Evolutionary conservation across 2,329 filamentous ascomycete species (phyloP).

Genomic region (Chrysoporthe puriensis): DNA sequence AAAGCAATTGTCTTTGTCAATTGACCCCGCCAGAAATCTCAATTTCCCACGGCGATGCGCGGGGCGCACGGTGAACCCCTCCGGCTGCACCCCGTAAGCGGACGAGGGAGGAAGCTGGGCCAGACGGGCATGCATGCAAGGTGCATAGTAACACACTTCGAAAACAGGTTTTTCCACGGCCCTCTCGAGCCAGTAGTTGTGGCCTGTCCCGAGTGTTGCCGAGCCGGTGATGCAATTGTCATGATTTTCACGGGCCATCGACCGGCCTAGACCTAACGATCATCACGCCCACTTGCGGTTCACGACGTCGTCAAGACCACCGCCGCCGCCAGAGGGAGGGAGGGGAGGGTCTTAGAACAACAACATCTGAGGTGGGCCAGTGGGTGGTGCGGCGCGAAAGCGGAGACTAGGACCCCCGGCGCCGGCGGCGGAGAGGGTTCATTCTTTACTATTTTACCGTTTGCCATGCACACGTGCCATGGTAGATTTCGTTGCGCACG

Average conservation of each 20-base stretch:
- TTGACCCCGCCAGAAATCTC: background rate
- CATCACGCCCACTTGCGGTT: conserved; percentile 4
- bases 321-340: background rate
- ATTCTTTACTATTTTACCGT: too few species aligned
- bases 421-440: background rate
- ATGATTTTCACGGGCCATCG: background rate
- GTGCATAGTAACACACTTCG: conserved; percentile 35
- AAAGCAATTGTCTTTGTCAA: background rate
- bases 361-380: too few species aligned
- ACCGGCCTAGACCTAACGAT: conserved; percentile 17
- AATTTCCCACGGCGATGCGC: background rate
- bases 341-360: too few species aligned
- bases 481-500: background rate
- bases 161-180: conserved; percentile 36
- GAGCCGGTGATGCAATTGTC: conserved; percentile 7
- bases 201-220: conserved; percentile 11
- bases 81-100: conserved; percentile 23
- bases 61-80: background rate
- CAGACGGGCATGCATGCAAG: conserved; percentile 33
- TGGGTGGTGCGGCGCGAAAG: background rate
- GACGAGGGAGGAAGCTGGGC: conserved; percentile 10
- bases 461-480: too few species aligned
- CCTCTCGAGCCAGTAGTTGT: conserved; percentile 28
- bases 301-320: conserved; percentile 8
- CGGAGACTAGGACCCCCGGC: background rate